phyloP scores from a whole-genome alignment of 2,329 filamentous ascomycete species.

The Calcarisporium arbuscula region DNA sequence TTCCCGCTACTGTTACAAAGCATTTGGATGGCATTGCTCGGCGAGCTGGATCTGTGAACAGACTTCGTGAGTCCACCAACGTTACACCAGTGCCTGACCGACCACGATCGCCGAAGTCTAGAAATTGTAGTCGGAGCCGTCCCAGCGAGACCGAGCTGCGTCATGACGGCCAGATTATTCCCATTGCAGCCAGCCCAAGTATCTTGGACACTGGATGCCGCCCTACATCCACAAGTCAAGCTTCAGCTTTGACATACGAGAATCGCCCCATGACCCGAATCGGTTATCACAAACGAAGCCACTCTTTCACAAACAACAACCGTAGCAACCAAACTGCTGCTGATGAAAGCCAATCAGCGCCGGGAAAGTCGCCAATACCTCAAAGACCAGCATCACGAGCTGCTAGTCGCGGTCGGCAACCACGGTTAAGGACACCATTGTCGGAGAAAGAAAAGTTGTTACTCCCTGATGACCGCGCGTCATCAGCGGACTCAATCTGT shows the following conservation, averaged over 20 bases:
- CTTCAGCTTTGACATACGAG: conserved; percentile 2
- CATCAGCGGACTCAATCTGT: conserved; percentile 7
- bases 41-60: conserved; percentile 17
- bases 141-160: conserved; percentile 1
- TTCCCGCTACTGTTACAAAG: conserved; percentile 11
- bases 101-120: conserved; percentile 10
- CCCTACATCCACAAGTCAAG: conserved; percentile 1
- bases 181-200: conserved; percentile 21
- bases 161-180: conserved; percentile 11
- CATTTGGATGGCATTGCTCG: conserved; percentile 17
- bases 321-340: neutral
- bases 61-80: conserved; percentile 1
- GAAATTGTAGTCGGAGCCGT: conserved; percentile 12
- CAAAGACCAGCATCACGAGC: conserved; percentile 9
- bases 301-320: neutral
- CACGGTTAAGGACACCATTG: neutral
- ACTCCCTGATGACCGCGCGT: neutral
- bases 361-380: conserved; percentile 1
- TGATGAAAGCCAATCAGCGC: neutral
- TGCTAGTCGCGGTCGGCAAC: conserved; percentile 2
- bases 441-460: neutral
- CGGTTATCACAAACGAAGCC: conserved; percentile 1
- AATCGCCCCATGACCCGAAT: conserved; percentile 1
- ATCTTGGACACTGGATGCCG: conserved; percentile 9
- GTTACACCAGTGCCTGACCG: conserved; percentile 3